Conservation (phyloP, 805 yeast species). For the Komagataella ulmi region DNA sequence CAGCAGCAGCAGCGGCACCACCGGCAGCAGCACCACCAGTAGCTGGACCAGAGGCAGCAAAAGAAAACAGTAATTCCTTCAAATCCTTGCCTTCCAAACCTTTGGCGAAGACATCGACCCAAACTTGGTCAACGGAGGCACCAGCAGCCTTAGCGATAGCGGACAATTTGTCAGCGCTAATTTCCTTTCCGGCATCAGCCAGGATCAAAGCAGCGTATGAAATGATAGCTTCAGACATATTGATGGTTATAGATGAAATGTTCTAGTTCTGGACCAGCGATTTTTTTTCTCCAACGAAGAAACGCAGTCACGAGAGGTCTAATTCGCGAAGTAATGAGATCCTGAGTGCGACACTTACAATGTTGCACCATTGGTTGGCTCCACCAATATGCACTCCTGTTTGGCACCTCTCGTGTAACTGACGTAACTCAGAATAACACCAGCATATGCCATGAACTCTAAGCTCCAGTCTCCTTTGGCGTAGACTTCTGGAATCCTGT, state of each 20-base stretch:
- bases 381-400: neutral
- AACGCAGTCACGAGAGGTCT: neutral
- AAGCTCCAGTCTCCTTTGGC: slow-evolving; percentile 35
- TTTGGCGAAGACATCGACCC: slow-evolving; percentile 84
- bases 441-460: slow-evolving; percentile 29
- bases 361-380: neutral
- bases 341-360: neutral
- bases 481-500: slow-evolving; percentile 23
- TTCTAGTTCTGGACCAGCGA: neutral
- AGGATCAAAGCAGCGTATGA: slow-evolving; percentile 97
- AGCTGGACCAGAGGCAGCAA: slow-evolving; percentile 65
- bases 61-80: slow-evolving; percentile 49
- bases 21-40: slow-evolving; percentile 58
- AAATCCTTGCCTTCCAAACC: slow-evolving; percentile 77
- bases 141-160: slow-evolving; percentile 75
- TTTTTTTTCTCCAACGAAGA: slow-evolving; percentile 1
- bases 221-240: slow-evolving; percentile 87
- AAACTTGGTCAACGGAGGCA: slow-evolving; percentile 66
- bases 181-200: slow-evolving; percentile 93
- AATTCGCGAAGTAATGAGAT: neutral
- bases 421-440: slow-evolving; percentile 16
- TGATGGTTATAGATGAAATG: slow-evolving; percentile 1
- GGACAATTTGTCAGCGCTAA: slow-evolving; percentile 67
- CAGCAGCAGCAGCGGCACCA: slow-evolving; percentile 48
- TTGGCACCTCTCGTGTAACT: slow-evolving; percentile 13